Base-by-base conservation (phyloP, 2,329 filamentous ascomycete species). In the Ophidiomyces ophidiicola region DNA sequence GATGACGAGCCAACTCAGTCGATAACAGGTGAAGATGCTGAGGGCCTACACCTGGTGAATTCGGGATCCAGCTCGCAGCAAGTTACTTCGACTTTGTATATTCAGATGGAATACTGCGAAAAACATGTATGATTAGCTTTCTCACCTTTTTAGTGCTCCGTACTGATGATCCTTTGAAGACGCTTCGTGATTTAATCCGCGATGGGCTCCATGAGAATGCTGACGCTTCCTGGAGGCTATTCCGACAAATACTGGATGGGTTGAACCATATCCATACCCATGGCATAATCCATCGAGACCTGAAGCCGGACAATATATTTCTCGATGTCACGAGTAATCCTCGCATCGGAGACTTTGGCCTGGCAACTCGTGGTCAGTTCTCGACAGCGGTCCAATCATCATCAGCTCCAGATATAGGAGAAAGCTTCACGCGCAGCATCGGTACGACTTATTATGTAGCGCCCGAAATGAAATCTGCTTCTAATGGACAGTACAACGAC, bases 91-190 rank as follows among this genome's bases (percentile, higher is more conserved):
- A 79, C 87, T 5, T 70, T 98, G 29, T 98, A 94, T 57, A 96
- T 98, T 41, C 90, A 93, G 44, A 98, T 98, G 90, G 90, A 98
- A 56, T 93, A 94, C 50, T 98, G 90, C 54, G 88, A 96, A 57
- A 90, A 88, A 55, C 76, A 82, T 48, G 77, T 80, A 63, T 62
- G 15, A 38, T 28, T 6, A 3, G 6, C 29, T 15, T 21, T 4
- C 25, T 40, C 11, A 6, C 15, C 39, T 3, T n/a, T 10, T 2
- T 7, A 14, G n/a, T 4, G 14, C 3, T 12, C 15, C 21, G 32
- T 44, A 24, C 11, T 32, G 38, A 8, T 17, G 8, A 2, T 19
- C 1, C 11, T 21, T 6, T 31, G 4, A 41, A 78, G 72, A 96
- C 90, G 0, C 71, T 98, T 21, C 80, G 87, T 14, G 86, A 96